Base-by-base conservation (phyloP, 495 filamentous ascomycete species). In the Symbiotaphrina buchneri region DNA sequence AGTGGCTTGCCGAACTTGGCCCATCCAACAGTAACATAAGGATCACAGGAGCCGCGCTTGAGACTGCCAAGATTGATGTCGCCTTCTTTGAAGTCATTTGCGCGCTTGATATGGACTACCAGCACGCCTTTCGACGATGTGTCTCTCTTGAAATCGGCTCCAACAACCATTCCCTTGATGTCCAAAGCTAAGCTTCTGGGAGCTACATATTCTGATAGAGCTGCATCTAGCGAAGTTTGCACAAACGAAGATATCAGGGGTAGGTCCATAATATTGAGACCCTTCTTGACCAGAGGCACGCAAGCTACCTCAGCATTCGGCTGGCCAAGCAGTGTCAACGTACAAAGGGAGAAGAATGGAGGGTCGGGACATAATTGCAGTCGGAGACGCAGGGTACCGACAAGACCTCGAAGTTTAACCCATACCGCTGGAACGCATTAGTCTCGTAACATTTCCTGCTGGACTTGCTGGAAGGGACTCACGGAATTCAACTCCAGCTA, bases 111-210 rank as follows among this genome's bases (percentile, higher is more conserved):
- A 27, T 54, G 55, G 11, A 79, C 56, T 28, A 69, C 51, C 1
- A 81, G 32, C 1, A 75, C 63, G n/a, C 74, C 74, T 13, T 69
- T 55, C 8, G 65, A 54, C 21, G 49, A 42, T 2, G 71, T 72
- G 37, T 79, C 71, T 44, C 74, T 75, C 46, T 79, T 81, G 47
- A 71, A 75, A 38, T 79, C 74, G 29, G 77, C 73, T 15, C 74
- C 74, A 1, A 74, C 55, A 1, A 81, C 49, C 65, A 81, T 76
- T 34, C 73, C 69, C 42, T 75, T 73, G 13, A 81, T 47, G 42
- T 78, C 67, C 3, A 81, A 48, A 0, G 73, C 75, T 28, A 76
- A 53, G 21, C 66, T 73, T 47, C 76, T 75, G 1, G 74, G 74
- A 1, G 74, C 74, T 4, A 79, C 74, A 37, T 77, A 80, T 37